Conservation (phyloP, 2,329 filamentous ascomycete species). For the Cordyceps javanica region DNA sequence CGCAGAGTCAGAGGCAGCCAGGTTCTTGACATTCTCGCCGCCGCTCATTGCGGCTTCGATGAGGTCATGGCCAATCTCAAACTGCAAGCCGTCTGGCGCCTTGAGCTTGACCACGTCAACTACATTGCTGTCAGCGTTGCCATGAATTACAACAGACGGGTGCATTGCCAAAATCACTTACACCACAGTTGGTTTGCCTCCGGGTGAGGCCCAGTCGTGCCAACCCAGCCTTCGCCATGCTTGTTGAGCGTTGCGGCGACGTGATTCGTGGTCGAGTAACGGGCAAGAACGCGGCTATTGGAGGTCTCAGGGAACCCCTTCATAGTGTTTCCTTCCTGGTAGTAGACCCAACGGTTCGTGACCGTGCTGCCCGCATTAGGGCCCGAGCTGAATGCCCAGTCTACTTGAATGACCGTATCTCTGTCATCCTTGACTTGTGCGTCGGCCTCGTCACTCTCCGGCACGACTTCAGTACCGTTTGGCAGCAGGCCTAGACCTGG, state of each 20-base stretch:
- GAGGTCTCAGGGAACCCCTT: conserved; percentile 11
- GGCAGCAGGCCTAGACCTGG: conserved; percentile 20
- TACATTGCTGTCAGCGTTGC: neutral
- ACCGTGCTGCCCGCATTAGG: conserved; percentile 12
- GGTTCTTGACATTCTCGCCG: neutral
- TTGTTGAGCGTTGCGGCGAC: conserved; percentile 20
- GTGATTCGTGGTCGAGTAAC: conserved; percentile 19
- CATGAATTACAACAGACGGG: neutral
- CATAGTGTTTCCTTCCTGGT: conserved; percentile 21
- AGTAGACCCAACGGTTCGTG: conserved; percentile 20
- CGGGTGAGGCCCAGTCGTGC: conserved; percentile 21
- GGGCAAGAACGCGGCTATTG: conserved; percentile 15
- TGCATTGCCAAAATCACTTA: conserved; percentile 12
- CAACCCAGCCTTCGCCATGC: conserved; percentile 20
- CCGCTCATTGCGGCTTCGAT: conserved; percentile 17
- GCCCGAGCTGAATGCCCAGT: conserved; percentile 19
- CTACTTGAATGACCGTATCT: conserved; percentile 20
- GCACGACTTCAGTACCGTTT: conserved; percentile 1
- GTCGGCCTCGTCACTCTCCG: conserved; percentile 12
- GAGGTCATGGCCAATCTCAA: conserved; percentile 20
- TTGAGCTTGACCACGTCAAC: conserved; percentile 13
- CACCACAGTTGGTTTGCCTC: conserved; percentile 22
- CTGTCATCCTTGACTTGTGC: conserved; percentile 17
- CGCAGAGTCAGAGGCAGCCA: neutral
- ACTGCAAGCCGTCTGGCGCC: conserved; percentile 20